phyloP scores from a whole-genome alignment of 179 eudicot species.

The Beta lomatogona region DNA sequence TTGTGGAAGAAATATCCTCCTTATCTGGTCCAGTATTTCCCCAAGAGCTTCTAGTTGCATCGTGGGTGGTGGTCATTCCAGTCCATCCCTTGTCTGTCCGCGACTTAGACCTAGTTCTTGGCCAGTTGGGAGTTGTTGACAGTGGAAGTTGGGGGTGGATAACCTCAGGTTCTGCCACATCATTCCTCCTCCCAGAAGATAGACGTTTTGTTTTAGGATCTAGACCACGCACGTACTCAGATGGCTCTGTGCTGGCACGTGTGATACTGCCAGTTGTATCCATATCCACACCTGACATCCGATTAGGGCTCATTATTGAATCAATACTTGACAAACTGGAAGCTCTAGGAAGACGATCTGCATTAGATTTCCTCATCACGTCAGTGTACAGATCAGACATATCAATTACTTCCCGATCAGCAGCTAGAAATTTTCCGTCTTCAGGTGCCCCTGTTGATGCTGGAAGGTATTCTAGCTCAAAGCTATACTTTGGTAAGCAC shows the following conservation, averaged over 20 bases:
- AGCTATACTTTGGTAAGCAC: slow-evolving; percentile 90
- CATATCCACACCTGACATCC: slow-evolving; percentile 68
- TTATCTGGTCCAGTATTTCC: slow-evolving; percentile 74
- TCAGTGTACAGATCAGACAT: slow-evolving; percentile 89
- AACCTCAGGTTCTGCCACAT: slow-evolving; percentile 80
- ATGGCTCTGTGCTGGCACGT: slow-evolving; percentile 84
- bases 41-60: slow-evolving; percentile 72
- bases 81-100: slow-evolving; percentile 82
- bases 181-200: slow-evolving; percentile 77
- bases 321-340: slow-evolving; percentile 96
- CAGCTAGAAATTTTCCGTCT: slow-evolving; percentile 53
- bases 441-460: slow-evolving; percentile 50
- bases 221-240: slow-evolving; percentile 89
- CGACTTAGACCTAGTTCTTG: slow-evolving; percentile 92
- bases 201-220: slow-evolving; percentile 87
- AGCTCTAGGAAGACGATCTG: slow-evolving; percentile 88
- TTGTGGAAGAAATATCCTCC: slow-evolving; percentile 95
- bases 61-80: slow-evolving; percentile 66
- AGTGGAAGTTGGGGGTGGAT: slow-evolving; percentile 82
- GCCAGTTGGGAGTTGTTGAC: slow-evolving; percentile 86
- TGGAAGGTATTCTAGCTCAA: slow-evolving; percentile 87
- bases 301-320: slow-evolving; percentile 92
- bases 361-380: slow-evolving; percentile 75
- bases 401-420: slow-evolving; percentile 67
- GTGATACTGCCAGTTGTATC: slow-evolving; percentile 81